These are phyloP conservation scores for Phytophthora cactorum DNA, from an alignment of 352 stramenopile species.

Conservation along the genomic window DNA sequence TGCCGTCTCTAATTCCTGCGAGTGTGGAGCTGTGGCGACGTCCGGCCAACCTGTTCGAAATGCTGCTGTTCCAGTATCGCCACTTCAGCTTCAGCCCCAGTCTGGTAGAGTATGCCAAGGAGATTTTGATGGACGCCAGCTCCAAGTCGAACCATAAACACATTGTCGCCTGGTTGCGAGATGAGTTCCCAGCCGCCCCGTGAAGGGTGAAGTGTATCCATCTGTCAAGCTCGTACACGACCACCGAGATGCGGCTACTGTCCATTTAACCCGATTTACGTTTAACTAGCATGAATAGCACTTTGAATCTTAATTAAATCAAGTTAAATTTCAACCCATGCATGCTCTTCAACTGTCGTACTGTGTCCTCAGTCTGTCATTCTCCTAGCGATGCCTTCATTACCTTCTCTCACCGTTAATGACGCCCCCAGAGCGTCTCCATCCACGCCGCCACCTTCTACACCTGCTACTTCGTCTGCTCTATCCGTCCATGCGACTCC, in stretches of 20 bases:
- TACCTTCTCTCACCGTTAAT: conserved; percentile 2
- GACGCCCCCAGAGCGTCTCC: not conserved
- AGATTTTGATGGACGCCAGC: conserved; percentile 10
- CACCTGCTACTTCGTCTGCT: conserved; percentile 7
- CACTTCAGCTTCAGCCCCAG: conserved; percentile 18
- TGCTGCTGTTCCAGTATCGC: conserved; percentile 18
- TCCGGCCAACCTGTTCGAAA: conserved; percentile 5
- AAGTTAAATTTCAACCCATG: not conserved
- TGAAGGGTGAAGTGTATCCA: not conserved
- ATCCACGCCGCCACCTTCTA: conserved; percentile 6
- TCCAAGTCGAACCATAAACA: conserved; percentile 26
- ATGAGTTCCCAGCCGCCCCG: conserved; percentile 1
- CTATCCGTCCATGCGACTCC: conserved; percentile 18
- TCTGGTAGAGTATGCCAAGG: conserved; percentile 2
- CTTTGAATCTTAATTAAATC: not conserved
- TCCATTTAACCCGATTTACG: not conserved
- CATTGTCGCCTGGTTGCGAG: conserved; percentile 12
- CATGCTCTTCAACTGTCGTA: conserved; percentile 1
- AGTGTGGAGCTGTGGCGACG: conserved; percentile 12
- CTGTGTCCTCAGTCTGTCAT: not conserved
- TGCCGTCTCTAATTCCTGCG: not conserved
- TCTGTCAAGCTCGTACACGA: not conserved
- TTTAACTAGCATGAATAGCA: not conserved
- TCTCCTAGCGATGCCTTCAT: conserved; percentile 12
- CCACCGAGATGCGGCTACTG: not conserved